These are phyloP conservation scores for Barbarea vulgaris DNA, from an alignment of 345 rosid genomes.

Conservation along the genomic window DNA sequence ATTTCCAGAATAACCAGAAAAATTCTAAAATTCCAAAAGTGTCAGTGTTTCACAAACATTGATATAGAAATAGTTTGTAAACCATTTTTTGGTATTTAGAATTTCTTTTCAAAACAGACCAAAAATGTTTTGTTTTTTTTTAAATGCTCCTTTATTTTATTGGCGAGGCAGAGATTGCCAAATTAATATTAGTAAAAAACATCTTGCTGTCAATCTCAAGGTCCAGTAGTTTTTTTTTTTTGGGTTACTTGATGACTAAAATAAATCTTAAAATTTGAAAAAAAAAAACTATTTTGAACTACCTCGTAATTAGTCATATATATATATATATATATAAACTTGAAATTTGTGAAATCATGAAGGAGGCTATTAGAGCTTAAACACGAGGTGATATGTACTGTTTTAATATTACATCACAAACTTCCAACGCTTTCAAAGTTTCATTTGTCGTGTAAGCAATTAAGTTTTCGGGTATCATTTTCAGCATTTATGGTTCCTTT, in stretches of 20 bases:
- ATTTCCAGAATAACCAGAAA: not conserved
- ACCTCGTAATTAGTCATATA: slow-evolving; percentile 4
- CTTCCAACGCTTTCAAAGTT: slow-evolving; percentile 26
- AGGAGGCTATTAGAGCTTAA: slow-evolving; percentile 14
- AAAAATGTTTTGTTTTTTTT: not conserved
- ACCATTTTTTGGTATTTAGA: not conserved
- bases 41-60: not conserved
- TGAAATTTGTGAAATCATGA: not conserved
- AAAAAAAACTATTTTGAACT: not conserved
- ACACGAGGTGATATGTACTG: slow-evolving; percentile 8
- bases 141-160: not conserved
- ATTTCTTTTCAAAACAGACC: not conserved
- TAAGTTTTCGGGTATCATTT: slow-evolving; percentile 27
- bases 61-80: not conserved
- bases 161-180: not conserved
- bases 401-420: slow-evolving; percentile 28
- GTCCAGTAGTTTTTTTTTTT: not conserved
- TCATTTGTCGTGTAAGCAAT: slow-evolving; percentile 37
- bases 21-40: not conserved
- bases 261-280: not conserved
- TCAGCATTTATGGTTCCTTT: slow-evolving; percentile 25
- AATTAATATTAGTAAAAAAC: not conserved
- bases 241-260: not conserved
- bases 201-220: not conserved
- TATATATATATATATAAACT: not conserved